Percentiles rank a stretch among this genome's conserved stretches.
phyloP scores from a whole-genome alignment of 2,329 filamentous ascomycete species.

The Colletotrichum incanum region DNA sequence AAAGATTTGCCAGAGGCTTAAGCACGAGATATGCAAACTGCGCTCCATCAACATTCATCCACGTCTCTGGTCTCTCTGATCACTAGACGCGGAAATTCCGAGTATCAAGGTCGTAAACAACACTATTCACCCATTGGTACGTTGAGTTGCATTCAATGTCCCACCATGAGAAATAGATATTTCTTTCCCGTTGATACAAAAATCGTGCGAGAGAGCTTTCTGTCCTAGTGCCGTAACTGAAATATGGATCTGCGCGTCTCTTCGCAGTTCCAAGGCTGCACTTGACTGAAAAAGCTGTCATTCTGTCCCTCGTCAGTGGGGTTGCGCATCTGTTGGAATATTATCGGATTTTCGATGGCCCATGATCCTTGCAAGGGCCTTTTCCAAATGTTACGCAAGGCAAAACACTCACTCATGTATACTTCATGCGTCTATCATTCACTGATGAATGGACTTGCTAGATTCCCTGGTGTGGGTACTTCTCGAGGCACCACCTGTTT shows the following conservation, averaged over 20 bases:
- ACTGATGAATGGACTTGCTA: background rate
- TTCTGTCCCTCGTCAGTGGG: slow-evolving; percentile 8
- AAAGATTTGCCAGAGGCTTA: background rate
- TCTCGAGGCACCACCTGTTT: background rate
- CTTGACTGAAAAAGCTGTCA: slow-evolving; percentile 1
- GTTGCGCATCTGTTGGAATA: background rate
- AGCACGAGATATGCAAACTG: slow-evolving; percentile 31
- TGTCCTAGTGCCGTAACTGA: slow-evolving; percentile 5
- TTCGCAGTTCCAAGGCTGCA: slow-evolving; percentile 2
- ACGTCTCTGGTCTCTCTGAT: background rate
- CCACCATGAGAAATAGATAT: background rate
- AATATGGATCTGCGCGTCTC: slow-evolving; percentile 4
- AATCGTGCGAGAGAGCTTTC: slow-evolving; percentile 1
- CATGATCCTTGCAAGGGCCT: slow-evolving; percentile 9
- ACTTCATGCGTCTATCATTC: background rate
- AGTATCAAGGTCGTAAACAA: background rate
- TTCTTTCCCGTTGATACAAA: background rate
- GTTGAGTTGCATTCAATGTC: slow-evolving; percentile 20
- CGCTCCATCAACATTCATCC: background rate
- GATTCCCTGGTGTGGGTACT: slow-evolving; percentile 1
- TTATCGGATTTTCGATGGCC: slow-evolving; percentile 7
- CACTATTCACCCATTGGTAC: background rate
- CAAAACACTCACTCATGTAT: background rate
- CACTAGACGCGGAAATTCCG: slow-evolving; percentile 3
- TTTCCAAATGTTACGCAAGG: slow-evolving; percentile 4